Evolutionary conservation across 2,329 filamentous ascomycete genomes (phyloP).

Genomic region (Mycosphaerella sp.): DNA sequence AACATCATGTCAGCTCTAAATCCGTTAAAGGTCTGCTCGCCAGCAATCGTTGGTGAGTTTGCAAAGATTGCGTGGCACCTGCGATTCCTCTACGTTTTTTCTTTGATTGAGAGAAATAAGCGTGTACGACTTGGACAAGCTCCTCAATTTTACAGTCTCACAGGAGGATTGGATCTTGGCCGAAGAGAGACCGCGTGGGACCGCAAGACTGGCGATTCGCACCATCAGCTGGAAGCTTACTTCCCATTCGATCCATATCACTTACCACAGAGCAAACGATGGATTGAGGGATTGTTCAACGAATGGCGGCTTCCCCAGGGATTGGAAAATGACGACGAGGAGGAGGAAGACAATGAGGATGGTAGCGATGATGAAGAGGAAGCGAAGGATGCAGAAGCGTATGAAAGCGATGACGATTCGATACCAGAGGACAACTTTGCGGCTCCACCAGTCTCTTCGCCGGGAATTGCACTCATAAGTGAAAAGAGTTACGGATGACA

Average conservation of each 20-base stretch:
- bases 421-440: constrained; percentile 23
- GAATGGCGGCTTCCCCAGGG: constrained; percentile 69
- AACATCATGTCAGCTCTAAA: constrained; percentile 88
- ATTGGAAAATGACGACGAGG: constrained; percentile 51
- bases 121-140: constrained; percentile 72
- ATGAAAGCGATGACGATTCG: constrained; percentile 28
- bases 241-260: constrained; percentile 98
- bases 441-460: constrained; percentile 12
- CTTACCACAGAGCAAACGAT: constrained; percentile 75
- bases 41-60: constrained; percentile 84
- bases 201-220: constrained; percentile 62
- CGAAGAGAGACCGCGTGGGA: constrained; percentile 51
- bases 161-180: constrained; percentile 47
- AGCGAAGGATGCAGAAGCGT: constrained; percentile 28
- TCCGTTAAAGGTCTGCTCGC: constrained; percentile 89
- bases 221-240: constrained; percentile 83
- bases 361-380: constrained; percentile 40
- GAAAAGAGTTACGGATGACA: constrained; percentile 15
- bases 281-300: constrained; percentile 80
- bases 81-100: constrained; percentile 81
- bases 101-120: constrained; percentile 87
- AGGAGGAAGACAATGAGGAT: constrained; percentile 37
- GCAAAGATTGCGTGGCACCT: constrained; percentile 81
- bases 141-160: constrained; percentile 42
- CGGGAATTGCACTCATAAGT: constrained; percentile 14